Percentiles rank a stretch among this genome's conserved stretches.
Conservation (phyloP, 1,284 basidiomycete species). For the Gomphus sp. region DNA sequence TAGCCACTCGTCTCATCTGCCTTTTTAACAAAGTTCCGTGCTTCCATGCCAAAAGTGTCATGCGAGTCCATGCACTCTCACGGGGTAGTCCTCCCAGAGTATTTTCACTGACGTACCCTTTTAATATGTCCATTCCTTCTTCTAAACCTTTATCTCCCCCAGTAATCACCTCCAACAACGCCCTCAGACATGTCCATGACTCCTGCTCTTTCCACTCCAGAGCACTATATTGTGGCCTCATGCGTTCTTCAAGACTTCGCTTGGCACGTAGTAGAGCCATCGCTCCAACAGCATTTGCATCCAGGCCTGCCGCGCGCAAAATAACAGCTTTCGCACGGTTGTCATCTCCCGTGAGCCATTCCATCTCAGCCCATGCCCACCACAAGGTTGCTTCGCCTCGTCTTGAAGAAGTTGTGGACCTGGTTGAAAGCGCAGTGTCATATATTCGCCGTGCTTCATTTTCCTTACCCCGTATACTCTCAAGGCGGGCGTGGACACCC, state of each 20-base stretch:
- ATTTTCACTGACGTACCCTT: conserved; percentile 25
- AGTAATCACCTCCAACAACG: conserved; percentile 55
- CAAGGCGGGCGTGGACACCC: conserved; percentile 75
- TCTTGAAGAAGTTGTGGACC: conserved; percentile 20
- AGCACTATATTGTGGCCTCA: background rate
- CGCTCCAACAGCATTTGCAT: conserved; percentile 33
- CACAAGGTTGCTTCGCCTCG: conserved; percentile 47
- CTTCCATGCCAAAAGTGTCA: conserved; percentile 9
- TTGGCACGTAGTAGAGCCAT: conserved; percentile 50
- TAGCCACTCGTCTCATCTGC: background rate
- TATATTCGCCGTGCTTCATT: conserved; percentile 82
- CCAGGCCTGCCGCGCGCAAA: conserved; percentile 42
- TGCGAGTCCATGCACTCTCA: conserved; percentile 9
- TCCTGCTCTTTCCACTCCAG: conserved; percentile 43
- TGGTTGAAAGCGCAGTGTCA: conserved; percentile 45
- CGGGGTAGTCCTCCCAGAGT: background rate
- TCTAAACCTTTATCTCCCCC: conserved; percentile 18
- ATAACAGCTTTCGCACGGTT: conserved; percentile 45
- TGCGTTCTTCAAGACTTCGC: conserved; percentile 38
- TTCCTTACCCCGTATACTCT: conserved; percentile 59
- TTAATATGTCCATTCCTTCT: conserved; percentile 37
- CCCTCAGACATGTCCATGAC: conserved; percentile 53
- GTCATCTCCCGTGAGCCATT: conserved; percentile 57
- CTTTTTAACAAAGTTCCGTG: background rate
- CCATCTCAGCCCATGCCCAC: conserved; percentile 88